These are phyloP conservation scores for Monosporozyma servazzii DNA, from an alignment of 805 yeast genomes.

Conservation along the genomic window DNA sequence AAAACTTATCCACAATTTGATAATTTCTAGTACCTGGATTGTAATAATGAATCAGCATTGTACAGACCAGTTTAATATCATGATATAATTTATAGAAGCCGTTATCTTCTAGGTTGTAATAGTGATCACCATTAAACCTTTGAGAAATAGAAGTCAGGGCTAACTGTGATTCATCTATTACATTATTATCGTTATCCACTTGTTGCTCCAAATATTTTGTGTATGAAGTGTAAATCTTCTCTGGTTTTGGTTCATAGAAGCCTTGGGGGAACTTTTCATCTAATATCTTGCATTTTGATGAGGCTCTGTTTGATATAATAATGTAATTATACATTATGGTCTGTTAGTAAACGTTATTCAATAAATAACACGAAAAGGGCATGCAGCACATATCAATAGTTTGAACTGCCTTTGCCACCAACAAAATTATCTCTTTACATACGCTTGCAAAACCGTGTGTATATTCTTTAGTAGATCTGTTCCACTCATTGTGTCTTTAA, in stretches of 20 bases:
- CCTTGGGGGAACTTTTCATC: constrained; percentile 36
- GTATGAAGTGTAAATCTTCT: constrained; percentile 37
- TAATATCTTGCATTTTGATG: constrained; percentile 25
- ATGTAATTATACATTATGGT: not conserved
- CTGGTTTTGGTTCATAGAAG: constrained; percentile 40
- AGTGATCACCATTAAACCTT: constrained; percentile 30
- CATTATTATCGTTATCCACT: constrained; percentile 13
- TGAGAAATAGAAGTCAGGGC: constrained; percentile 34
- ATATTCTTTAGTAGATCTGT: constrained; percentile 11
- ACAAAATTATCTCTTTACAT: not conserved
- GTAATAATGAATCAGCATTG: constrained; percentile 38
- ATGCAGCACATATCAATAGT: not conserved
- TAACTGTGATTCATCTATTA: constrained; percentile 18
- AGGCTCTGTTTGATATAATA: constrained; percentile 10
- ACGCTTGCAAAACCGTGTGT: constrained; percentile 18
- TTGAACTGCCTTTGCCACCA: not conserved
- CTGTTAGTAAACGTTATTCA: not conserved
- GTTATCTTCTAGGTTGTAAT: constrained; percentile 31
- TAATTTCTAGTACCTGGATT: constrained; percentile 44
- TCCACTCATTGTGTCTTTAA: not conserved
- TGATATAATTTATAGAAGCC: constrained; percentile 53
- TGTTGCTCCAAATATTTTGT: constrained; percentile 28
- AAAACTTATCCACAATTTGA: constrained; percentile 49
- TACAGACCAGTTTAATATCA: constrained; percentile 52
- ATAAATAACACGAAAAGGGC: not conserved